A percentile compares a stretch with the other conserved stretches of the same genome.
Conservation (phyloP, 2,329 filamentous ascomycete genomes). For the Pseudogymnoascus sp. region DNA sequence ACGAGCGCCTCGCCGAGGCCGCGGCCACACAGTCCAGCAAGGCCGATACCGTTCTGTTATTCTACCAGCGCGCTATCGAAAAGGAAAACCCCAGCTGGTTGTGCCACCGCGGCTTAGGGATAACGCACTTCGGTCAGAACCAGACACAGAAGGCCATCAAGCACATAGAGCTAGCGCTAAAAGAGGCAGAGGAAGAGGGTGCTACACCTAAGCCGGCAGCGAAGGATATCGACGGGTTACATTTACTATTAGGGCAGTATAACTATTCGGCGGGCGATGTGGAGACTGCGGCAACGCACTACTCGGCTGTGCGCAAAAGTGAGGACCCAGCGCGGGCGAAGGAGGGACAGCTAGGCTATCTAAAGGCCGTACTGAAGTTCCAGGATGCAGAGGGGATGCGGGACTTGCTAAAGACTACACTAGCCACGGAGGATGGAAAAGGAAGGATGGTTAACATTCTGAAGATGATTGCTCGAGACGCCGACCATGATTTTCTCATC, state of each 20-base stretch:
- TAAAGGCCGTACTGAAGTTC: background rate
- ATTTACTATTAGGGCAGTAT: background rate
- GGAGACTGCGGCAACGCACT: background rate
- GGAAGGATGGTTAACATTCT: background rate
- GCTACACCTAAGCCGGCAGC: background rate
- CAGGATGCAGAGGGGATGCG: background rate
- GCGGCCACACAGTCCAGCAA: background rate
- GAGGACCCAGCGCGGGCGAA: background rate
- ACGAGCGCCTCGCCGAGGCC: background rate
- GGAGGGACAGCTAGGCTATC: background rate
- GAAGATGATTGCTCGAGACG: background rate
- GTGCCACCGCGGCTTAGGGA: background rate
- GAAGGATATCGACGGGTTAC: background rate
- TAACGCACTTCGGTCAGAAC: background rate
- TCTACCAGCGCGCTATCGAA: background rate
- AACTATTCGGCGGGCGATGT: background rate
- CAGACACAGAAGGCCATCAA: background rate
- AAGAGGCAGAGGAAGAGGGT: background rate
- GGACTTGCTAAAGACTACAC: background rate
- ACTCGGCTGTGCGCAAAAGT: background rate
- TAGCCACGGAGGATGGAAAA: background rate
- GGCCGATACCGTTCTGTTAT: background rate
- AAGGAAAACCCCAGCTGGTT: background rate
- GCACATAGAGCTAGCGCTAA: background rate
- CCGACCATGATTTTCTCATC: constrained; percentile 10